Base-by-base conservation (phyloP, 2,329 filamentous ascomycete species). In the Cercospora sp. region DNA sequence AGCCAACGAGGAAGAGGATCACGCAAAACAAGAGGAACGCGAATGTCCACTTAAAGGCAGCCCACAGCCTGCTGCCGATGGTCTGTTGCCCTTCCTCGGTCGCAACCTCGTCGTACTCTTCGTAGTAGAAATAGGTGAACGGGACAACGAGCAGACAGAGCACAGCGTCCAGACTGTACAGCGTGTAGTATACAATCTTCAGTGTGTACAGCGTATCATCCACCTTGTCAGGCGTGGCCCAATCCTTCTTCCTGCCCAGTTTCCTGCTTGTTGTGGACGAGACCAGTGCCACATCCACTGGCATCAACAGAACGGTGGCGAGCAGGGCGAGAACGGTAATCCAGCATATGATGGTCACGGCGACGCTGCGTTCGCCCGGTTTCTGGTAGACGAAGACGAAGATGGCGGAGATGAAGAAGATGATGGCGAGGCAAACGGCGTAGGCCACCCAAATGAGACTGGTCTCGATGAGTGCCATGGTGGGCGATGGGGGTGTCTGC, bases 41-140 rank as follows among this genome's bases (percentile, higher is more conserved):
- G 61, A 94, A 82, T 0, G 95, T 97, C 82, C 97, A 98, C 81
- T 96, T 97, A 78, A 92, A 83, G 3, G 95, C 93, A n/a, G 89
- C 89, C 86, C 89, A 90, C 69, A 98, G 86, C 65, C 93, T 87
- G 76, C 88, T 87, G 6, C 85, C 85, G 67, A 90, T 80, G 2
- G 91, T 90, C 78, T 94, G 90, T 32, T 87, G 88, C 34, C 92
- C 91, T 69, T 92, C 88, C 75, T 97, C 92, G 37, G 90, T 86
- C 69, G 93, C 93, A 21, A 94, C 90, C 81, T 97, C 93, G 76
- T 97, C 94, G 73, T 97, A 97, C 80, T 98, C 95, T 79, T 99
- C 95, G 77, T 97, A 95, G 89, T 91, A 97, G 79, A 99, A 99
- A 83, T 99, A 99, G 59, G 94, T 91, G 78, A 99, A 99, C 0